phyloP scores from a whole-genome alignment of 1,284 basidiomycete species.

The Sporisorium scitamineum region DNA sequence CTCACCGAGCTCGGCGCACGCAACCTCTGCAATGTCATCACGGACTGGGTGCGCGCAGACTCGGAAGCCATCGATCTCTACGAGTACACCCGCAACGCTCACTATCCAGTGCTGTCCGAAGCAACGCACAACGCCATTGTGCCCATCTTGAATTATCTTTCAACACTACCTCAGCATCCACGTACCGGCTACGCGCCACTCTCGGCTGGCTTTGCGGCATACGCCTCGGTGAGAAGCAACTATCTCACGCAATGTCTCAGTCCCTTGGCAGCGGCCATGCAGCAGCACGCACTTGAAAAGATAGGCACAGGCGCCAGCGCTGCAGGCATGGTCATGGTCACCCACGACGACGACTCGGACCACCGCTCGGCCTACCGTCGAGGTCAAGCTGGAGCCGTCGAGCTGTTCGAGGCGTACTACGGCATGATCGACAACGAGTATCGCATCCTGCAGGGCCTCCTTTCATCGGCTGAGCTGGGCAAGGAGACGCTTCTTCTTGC shows the following conservation, averaged over 20 bases:
- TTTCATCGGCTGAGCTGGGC: slow-evolving; percentile 41
- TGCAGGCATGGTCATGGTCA: slow-evolving; percentile 54
- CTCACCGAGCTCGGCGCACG: slow-evolving; percentile 63
- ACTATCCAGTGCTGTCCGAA: slow-evolving; percentile 47
- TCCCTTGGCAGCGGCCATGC: slow-evolving; percentile 32
- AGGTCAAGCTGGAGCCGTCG: slow-evolving; percentile 44
- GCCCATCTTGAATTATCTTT: slow-evolving; percentile 57
- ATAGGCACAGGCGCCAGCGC: slow-evolving; percentile 44
- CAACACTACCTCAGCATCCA: slow-evolving; percentile 54
- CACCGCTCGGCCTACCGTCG: slow-evolving; percentile 38
- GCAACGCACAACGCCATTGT: slow-evolving; percentile 53
- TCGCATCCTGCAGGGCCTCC: slow-evolving; percentile 40
- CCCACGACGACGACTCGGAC: slow-evolving; percentile 50
- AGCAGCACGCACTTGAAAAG: slow-evolving; percentile 53
- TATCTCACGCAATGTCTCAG: slow-evolving; percentile 51
- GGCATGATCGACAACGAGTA: slow-evolving; percentile 60
- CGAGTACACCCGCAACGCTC: slow-evolving; percentile 43
- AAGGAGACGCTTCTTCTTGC: slow-evolving; percentile 41
- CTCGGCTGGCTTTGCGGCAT: slow-evolving; percentile 42
- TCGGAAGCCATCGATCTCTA: slow-evolving; percentile 57
- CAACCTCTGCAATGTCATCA: slow-evolving; percentile 58
- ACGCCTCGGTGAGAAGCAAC: slow-evolving; percentile 41
- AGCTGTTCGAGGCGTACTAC: slow-evolving; percentile 54
- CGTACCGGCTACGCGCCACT: slow-evolving; percentile 53
- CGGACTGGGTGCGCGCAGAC: slow-evolving; percentile 60